phyloP scores from a whole-genome alignment of 345 rosid species.

The Brassica cretica region DNA sequence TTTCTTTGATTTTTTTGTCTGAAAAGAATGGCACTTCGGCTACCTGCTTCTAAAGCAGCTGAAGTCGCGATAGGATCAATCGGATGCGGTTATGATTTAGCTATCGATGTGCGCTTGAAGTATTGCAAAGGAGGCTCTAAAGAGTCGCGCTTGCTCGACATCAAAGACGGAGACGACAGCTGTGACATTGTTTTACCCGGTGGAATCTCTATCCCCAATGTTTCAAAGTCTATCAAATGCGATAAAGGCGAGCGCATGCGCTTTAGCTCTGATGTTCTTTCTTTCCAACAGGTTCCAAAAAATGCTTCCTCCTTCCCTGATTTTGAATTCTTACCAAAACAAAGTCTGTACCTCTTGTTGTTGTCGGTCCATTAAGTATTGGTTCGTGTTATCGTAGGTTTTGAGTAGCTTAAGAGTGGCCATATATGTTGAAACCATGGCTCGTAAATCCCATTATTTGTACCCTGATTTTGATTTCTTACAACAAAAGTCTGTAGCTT shows the following conservation, averaged over 20 bases:
- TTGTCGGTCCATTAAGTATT: not conserved
- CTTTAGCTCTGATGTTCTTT: conserved; percentile 78
- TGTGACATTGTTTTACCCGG: conserved; percentile 78
- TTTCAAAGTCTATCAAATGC: conserved; percentile 82
- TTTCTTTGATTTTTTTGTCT: no score
- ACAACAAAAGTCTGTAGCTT: not conserved
- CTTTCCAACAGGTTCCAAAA: conserved; percentile 78
- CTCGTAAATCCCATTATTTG: not conserved
- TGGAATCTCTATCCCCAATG: conserved; percentile 73
- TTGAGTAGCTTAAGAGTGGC: conserved; percentile 3
- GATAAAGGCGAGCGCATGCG: conserved; percentile 93
- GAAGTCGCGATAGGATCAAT: conserved; percentile 82
- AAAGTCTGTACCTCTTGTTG: not conserved
- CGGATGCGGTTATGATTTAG: conserved; percentile 86
- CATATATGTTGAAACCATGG: not conserved
- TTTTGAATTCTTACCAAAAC: not conserved
- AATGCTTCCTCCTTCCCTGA: not conserved
- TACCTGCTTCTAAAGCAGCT: conserved; percentile 77
- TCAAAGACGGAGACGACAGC: conserved; percentile 56
- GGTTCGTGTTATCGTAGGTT: not conserved
- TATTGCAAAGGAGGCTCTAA: conserved; percentile 58
- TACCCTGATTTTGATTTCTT: not conserved
- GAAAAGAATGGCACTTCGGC: conserved; percentile 64
- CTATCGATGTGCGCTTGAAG: conserved; percentile 71
- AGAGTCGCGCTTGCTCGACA: conserved; percentile 65